A percentile compares a stretch with the other conserved stretches of the same genome.
These are phyloP conservation scores for Tricholoma saponaceum DNA, from an alignment of 768 basidiomycete species.

Conservation along the genomic window DNA sequence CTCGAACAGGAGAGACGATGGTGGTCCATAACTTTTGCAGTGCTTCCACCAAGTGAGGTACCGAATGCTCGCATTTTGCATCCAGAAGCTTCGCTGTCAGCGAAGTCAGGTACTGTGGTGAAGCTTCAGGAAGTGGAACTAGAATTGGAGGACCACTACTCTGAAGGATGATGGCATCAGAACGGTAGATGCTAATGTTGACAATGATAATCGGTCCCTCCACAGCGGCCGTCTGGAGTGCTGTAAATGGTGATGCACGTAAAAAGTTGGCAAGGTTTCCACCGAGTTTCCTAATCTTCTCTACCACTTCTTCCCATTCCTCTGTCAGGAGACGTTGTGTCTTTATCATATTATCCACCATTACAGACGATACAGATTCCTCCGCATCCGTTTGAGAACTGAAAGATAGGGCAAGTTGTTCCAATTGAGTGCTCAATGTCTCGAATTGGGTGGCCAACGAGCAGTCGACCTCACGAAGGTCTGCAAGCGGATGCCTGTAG, in stretches of 20 bases:
- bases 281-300: slow-evolving; percentile 5
- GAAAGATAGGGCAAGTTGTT: background rate
- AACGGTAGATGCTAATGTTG: slow-evolving; percentile 9
- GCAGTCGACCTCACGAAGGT: background rate
- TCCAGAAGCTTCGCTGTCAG: background rate
- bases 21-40: background rate
- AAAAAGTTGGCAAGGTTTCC: slow-evolving; percentile 17
- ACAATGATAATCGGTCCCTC: slow-evolving; percentile 17
- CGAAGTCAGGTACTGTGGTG: background rate
- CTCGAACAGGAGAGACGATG: background rate
- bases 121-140: slow-evolving; percentile 5
- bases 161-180: slow-evolving; percentile 15
- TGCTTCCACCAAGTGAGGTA: background rate
- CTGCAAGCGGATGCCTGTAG: slow-evolving; percentile 5
- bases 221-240: slow-evolving; percentile 10
- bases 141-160: background rate
- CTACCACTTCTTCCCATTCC: slow-evolving; percentile 12
- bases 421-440: slow-evolving; percentile 8
- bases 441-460: slow-evolving; percentile 2
- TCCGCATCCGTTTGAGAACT: background rate
- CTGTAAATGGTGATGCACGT: slow-evolving; percentile 5
- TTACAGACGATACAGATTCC: background rate
- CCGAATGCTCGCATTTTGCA: background rate
- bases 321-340: slow-evolving; percentile 3
- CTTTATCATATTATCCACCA: background rate